Conservation (phyloP, 345 rosid genomes). For the Trapa incisa region DNA sequence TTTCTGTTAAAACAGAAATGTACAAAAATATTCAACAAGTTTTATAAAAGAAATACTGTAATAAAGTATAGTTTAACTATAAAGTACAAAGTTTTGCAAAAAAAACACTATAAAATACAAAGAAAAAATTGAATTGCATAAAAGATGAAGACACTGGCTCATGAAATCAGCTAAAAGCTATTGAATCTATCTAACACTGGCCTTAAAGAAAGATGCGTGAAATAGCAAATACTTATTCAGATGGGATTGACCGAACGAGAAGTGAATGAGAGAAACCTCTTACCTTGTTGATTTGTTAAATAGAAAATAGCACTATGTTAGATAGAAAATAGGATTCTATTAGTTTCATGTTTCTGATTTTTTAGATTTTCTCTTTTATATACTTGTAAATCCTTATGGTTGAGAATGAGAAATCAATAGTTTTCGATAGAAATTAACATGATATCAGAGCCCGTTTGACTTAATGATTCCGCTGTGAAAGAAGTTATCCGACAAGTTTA, state of each 20-base stretch:
- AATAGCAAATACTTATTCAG: background rate
- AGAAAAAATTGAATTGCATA: background rate
- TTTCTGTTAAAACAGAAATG: slow-evolving; percentile 38
- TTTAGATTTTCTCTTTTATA: no score
- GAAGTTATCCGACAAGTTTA: no score
- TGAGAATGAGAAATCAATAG: no score
- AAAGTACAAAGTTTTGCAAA: background rate
- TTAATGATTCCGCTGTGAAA: no score
- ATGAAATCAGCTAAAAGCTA: background rate
- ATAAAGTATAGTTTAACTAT: background rate
- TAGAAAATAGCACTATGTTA: no score
- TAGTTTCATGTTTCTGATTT: no score
- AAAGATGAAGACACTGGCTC: background rate
- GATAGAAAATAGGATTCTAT: no score
- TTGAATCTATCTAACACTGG: background rate
- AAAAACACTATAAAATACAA: background rate
- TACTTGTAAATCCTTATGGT: no score
- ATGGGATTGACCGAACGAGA: background rate
- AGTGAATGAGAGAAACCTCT: background rate
- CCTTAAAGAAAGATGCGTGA: background rate
- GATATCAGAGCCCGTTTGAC: no score
- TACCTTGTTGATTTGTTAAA: background rate
- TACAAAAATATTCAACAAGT: background rate
- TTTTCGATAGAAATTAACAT: no score
- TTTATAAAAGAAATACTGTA: background rate